Evolutionary conservation across 2,329 filamentous ascomycete genomes (phyloP).

Genomic region (Tolypocladium album): DNA sequence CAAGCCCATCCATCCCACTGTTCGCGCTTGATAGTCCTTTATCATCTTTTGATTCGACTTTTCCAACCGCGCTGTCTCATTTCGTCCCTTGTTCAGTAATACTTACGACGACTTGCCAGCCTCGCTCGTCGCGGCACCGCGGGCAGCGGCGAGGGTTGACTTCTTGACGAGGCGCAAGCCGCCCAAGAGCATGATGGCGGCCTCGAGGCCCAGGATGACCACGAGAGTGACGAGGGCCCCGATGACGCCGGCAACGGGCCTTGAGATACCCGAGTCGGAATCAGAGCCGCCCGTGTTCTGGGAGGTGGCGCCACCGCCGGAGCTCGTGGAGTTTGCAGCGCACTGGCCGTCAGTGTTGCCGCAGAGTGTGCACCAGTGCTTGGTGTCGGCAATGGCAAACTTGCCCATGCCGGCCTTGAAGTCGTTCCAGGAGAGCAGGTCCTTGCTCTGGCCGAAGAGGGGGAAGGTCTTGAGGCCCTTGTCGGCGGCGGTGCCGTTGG

Average conservation of each 20-base stretch:
- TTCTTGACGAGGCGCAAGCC: slow-evolving; percentile 39
- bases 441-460: slow-evolving; percentile 46
- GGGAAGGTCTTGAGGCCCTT: slow-evolving; percentile 43
- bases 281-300: slow-evolving; percentile 10
- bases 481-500: slow-evolving; percentile 43
- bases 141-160: slow-evolving; percentile 19
- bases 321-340: slow-evolving; percentile 24
- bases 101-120: slow-evolving; percentile 8
- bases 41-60: not conserved
- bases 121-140: slow-evolving; percentile 1
- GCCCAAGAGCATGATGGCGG: slow-evolving; percentile 28
- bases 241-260: slow-evolving; percentile 70
- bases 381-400: slow-evolving; percentile 54
- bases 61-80: not conserved
- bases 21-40: not conserved
- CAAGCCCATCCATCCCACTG: not conserved
- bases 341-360: slow-evolving; percentile 62
- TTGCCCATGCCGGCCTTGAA: slow-evolving; percentile 54
- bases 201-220: slow-evolving; percentile 35
- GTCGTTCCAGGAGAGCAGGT: slow-evolving; percentile 53
- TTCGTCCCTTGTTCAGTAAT: not conserved
- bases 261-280: slow-evolving; percentile 42
- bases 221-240: slow-evolving; percentile 55
- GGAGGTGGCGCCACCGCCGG: slow-evolving; percentile 12
- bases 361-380: slow-evolving; percentile 65